These are phyloP conservation scores for Acacia crassicarpa DNA, from an alignment of 306 rosid species.

Conservation along the genomic window DNA sequence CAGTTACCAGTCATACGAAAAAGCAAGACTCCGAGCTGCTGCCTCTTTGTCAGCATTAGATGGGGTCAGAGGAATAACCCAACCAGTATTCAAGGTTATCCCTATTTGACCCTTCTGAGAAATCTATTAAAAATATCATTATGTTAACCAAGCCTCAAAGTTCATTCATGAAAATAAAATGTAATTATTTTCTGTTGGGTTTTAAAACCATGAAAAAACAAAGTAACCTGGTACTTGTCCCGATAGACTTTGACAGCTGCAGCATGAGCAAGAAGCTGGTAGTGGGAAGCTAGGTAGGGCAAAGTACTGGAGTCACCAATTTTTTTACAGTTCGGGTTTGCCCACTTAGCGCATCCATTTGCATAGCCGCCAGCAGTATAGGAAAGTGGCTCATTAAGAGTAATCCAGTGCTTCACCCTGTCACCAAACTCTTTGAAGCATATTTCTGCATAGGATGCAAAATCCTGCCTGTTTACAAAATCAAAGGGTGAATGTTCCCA, in stretches of 20 bases:
- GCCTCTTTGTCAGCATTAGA: constrained; percentile 48
- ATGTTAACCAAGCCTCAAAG: background rate
- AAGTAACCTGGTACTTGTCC: constrained; percentile 50
- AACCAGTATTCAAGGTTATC: constrained; percentile 46
- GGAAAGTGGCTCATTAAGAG: constrained; percentile 61
- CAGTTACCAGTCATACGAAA: constrained; percentile 55
- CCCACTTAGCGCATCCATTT: constrained; percentile 53
- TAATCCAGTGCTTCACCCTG: constrained; percentile 71
- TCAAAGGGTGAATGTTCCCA: constrained; percentile 10
- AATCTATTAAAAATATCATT: constrained; percentile 26
- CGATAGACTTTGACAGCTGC: constrained; percentile 55
- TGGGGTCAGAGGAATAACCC: constrained; percentile 51
- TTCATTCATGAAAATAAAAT: constrained; percentile 8
- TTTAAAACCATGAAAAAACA: background rate
- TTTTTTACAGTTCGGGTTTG: constrained; percentile 35
- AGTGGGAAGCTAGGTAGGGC: constrained; percentile 56
- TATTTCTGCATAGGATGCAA: constrained; percentile 52
- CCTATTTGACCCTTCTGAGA: constrained; percentile 67
- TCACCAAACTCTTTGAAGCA: constrained; percentile 73
- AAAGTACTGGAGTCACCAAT: constrained; percentile 55
- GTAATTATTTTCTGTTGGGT: background rate
- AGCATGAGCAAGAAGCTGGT: constrained; percentile 63
- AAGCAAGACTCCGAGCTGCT: constrained; percentile 45
- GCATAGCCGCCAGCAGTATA: constrained; percentile 39
- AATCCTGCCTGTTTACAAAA: constrained; percentile 47